phyloP scores from a whole-genome alignment of 2,329 filamentous ascomycete species.

The Zopfia rhizophila region DNA sequence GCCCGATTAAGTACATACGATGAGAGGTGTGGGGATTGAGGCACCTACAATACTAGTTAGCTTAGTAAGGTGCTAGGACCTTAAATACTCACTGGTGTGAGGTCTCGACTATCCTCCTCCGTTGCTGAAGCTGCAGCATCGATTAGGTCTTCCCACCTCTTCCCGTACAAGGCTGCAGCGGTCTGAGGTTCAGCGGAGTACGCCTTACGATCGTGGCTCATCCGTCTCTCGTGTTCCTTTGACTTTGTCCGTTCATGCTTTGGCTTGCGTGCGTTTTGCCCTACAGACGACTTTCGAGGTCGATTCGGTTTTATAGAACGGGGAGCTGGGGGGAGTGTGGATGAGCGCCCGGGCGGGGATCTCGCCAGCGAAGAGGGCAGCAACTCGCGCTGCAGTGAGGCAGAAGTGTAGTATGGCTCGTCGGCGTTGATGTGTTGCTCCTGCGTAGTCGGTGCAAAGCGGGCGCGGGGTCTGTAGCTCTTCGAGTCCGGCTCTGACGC shows the following conservation, averaged over 20 bases:
- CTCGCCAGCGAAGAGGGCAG: constrained; percentile 83
- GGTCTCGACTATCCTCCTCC: constrained; percentile 87
- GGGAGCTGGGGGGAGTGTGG: constrained; percentile 86
- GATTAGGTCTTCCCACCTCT: constrained; percentile 95
- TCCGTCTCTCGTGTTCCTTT: constrained; percentile 76
- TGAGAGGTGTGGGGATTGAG: constrained; percentile 61
- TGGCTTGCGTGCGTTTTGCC: constrained; percentile 77
- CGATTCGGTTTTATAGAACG: constrained; percentile 75
- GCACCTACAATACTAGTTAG: constrained; percentile 50
- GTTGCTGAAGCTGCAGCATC: constrained; percentile 93
- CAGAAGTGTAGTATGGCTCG: constrained; percentile 55
- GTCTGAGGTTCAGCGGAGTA: constrained; percentile 85
- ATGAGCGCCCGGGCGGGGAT: constrained; percentile 87
- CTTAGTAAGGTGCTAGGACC: constrained; percentile 21
- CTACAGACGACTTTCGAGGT: constrained; percentile 86
- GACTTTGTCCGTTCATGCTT: constrained; percentile 86
- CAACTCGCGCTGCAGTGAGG: constrained; percentile 75
- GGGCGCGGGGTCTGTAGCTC: constrained; percentile 49
- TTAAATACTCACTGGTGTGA: constrained; percentile 77
- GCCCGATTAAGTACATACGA: constrained; percentile 65
- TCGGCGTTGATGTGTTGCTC: constrained; percentile 75
- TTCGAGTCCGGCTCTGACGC: constrained; percentile 52
- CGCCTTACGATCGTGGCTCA: constrained; percentile 81
- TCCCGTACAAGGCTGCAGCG: constrained; percentile 77
- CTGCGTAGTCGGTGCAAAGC: constrained; percentile 57